Percentiles rank a stretch among this genome's conserved stretches.
phyloP scores from a whole-genome alignment of 768 basidiomycete genomes.

The Lepiota venenata region DNA sequence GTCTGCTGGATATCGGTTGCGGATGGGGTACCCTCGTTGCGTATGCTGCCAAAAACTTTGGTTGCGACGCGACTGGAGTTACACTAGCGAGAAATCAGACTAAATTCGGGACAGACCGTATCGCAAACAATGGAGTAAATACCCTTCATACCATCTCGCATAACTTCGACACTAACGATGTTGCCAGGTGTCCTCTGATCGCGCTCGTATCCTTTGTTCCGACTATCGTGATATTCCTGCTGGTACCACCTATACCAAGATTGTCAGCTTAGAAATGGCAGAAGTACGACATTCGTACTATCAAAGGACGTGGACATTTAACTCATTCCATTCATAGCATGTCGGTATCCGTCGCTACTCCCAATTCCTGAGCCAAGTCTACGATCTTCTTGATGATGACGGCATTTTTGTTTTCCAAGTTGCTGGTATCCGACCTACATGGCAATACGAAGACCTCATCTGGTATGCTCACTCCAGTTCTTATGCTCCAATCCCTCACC shows the following conservation, averaged over 20 bases:
- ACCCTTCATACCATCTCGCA: not conserved
- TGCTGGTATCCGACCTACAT: constrained; percentile 91
- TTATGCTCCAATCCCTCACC: not conserved
- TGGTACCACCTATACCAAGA: constrained; percentile 82
- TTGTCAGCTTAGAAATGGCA: constrained; percentile 97
- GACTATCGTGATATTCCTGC: constrained; percentile 92
- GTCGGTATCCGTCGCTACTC: constrained; percentile 94
- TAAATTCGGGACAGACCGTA: constrained; percentile 87
- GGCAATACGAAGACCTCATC: constrained; percentile 98
- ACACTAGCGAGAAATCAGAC: constrained; percentile 92
- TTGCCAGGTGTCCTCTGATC: constrained; percentile 45
- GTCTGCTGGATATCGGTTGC: constrained; percentile 81
- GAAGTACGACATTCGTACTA: constrained; percentile 50
- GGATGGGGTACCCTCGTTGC: constrained; percentile 97
- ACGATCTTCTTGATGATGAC: constrained; percentile 91
- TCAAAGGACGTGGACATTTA: not conserved
- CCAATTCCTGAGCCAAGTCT: constrained; percentile 86
- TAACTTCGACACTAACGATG: not conserved
- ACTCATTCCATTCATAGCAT: constrained; percentile 47
- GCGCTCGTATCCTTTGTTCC: constrained; percentile 88
- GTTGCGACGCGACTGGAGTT: constrained; percentile 94
- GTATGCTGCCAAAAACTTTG: constrained; percentile 96
- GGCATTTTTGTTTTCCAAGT: constrained; percentile 96
- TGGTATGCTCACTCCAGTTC: constrained; percentile 50
- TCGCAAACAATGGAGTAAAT: constrained; percentile 71